Percentiles rank a stretch among this genome's conserved stretches.
Conservation (phyloP, 257 asterid genomes). For the Nicotiana attenuata region DNA sequence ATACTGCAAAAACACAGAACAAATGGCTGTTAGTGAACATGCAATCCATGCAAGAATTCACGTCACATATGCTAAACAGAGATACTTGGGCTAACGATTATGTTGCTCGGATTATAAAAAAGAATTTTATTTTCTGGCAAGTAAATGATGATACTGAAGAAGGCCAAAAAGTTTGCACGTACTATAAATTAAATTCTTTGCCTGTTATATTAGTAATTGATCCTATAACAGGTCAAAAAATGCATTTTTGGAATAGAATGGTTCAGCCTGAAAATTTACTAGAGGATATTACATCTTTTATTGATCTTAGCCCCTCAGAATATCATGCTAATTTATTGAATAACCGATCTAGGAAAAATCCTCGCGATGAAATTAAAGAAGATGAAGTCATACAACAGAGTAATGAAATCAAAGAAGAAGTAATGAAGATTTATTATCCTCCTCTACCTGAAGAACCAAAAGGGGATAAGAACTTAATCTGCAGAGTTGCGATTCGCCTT, state of each 20-base stretch:
- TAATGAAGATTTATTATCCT: not conserved
- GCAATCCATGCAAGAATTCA: not conserved
- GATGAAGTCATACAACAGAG: not conserved
- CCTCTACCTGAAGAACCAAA: not conserved
- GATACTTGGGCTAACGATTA: not conserved
- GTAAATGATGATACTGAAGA: not conserved
- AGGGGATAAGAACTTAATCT: not conserved
- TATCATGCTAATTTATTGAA: not conserved
- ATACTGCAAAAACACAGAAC: not conserved
- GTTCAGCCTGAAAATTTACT: not conserved
- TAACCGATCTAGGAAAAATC: not conserved
- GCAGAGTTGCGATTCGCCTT: conserved; percentile 1
- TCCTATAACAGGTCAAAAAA: not conserved
- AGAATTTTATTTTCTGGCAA: not conserved
- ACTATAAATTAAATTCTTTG: not conserved
- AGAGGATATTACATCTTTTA: not conserved
- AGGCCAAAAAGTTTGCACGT: not conserved
- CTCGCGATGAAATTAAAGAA: not conserved
- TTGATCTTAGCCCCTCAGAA: not conserved
- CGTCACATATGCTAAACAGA: not conserved
- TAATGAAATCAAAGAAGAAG: not conserved
- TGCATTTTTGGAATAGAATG: not conserved
- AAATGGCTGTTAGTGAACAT: not conserved
- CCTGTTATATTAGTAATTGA: conserved; percentile 10
- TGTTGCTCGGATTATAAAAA: not conserved